Evolutionary conservation across 768 basidiomycete species (phyloP).

Genomic region (Boletus rubescentipes): DNA sequence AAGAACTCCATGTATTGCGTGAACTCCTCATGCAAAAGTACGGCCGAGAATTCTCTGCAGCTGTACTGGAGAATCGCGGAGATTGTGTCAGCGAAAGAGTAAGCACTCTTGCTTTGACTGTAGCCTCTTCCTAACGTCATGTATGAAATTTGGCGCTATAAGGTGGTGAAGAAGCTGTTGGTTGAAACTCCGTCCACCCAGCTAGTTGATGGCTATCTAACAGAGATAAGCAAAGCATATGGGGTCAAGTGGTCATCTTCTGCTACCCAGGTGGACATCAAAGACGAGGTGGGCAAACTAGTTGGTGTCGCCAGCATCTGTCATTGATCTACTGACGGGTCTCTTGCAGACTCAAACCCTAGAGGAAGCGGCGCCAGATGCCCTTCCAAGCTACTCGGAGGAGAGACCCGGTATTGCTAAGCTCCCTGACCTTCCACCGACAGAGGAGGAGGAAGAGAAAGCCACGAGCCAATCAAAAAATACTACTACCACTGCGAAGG

Average conservation of each 20-base stretch:
- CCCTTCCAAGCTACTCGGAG: conserved; percentile 30
- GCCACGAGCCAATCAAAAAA: conserved; percentile 3
- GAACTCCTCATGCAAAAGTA: conserved; percentile 97
- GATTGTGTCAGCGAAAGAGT: conserved; percentile 83
- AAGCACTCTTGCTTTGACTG: conserved; percentile 26
- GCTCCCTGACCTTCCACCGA: conserved; percentile 52
- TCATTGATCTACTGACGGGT: conserved; percentile 2
- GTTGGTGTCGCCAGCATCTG: conserved; percentile 32
- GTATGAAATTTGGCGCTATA: conserved; percentile 5
- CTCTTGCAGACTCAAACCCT: conserved; percentile 7
- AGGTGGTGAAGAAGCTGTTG: conserved; percentile 77
- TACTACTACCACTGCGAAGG: conserved; percentile 7
- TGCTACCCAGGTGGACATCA: conserved; percentile 22
- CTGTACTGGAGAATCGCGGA: conserved; percentile 85
- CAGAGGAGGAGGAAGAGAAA: conserved; percentile 45
- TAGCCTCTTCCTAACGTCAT: neutral
- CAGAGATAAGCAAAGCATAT: conserved; percentile 89
- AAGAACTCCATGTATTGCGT: conserved; percentile 86
- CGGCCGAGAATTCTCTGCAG: conserved; percentile 83
- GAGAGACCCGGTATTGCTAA: conserved; percentile 30
- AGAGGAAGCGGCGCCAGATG: conserved; percentile 11
- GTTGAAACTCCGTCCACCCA: conserved; percentile 66
- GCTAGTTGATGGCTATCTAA: conserved; percentile 85
- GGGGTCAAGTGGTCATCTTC: conserved; percentile 64
- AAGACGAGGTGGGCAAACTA: conserved; percentile 37